phyloP scores from a whole-genome alignment of 805 yeast species.

The Komagataella pastoris region DNA sequence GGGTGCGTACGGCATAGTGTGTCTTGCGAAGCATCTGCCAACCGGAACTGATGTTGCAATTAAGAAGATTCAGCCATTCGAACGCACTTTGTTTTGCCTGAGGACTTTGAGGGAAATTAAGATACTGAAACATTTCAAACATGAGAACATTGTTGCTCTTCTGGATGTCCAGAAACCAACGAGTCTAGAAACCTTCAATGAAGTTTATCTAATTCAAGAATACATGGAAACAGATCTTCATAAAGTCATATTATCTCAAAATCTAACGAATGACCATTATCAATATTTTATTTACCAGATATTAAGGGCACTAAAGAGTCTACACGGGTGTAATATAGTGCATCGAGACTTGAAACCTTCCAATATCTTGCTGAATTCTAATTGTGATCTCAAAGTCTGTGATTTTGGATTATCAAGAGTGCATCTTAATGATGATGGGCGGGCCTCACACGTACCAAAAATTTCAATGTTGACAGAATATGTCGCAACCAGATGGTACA shows the following conservation, averaged over 20 bases:
- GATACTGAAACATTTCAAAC: constrained; percentile 50
- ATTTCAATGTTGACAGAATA: constrained; percentile 56
- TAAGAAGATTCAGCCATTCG: constrained; percentile 64
- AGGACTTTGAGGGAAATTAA: constrained; percentile 63
- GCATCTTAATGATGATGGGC: constrained; percentile 12
- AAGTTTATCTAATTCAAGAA: constrained; percentile 67
- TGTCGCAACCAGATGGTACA: constrained; percentile 77
- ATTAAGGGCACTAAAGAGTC: constrained; percentile 52
- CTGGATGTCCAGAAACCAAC: constrained; percentile 55
- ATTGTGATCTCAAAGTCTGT: constrained; percentile 66
- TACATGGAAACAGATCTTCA: constrained; percentile 68
- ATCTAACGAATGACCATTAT: constrained; percentile 50
- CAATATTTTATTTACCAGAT: constrained; percentile 63
- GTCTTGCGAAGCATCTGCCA: constrained; percentile 51
- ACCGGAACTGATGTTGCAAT: constrained; percentile 58
- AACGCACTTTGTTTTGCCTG: constrained; percentile 48
- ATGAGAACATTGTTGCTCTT: constrained; percentile 60
- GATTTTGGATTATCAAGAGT: constrained; percentile 67
- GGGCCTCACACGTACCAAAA: constrained; percentile 1
- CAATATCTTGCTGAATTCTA: constrained; percentile 49
- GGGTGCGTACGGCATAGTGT: constrained; percentile 76
- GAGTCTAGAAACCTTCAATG: constrained; percentile 45
- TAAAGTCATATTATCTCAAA: constrained; percentile 42
- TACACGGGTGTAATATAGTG: constrained; percentile 61
- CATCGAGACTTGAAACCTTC: constrained; percentile 74